phyloP scores from a whole-genome alignment of 257 asterid species.

The Osmanthus fragrans region DNA sequence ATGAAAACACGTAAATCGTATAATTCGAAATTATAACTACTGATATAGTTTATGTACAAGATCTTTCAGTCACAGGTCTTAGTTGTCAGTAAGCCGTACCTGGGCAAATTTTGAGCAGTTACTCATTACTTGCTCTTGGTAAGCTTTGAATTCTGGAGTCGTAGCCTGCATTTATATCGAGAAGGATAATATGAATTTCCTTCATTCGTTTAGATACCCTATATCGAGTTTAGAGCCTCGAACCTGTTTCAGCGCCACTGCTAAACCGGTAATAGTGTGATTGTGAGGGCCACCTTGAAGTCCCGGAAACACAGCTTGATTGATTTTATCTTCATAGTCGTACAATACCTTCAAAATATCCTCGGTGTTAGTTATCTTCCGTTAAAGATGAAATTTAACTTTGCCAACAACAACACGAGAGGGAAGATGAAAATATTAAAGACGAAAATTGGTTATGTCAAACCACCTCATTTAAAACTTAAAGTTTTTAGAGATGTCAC shows the following conservation, averaged over 20 bases:
- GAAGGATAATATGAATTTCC: not conserved
- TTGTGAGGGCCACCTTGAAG: conserved; percentile 99
- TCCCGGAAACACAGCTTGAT: conserved; percentile 99
- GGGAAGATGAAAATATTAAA: too few species aligned
- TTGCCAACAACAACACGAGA: too few species aligned
- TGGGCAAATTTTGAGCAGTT: conserved; percentile 58
- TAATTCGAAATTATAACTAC: too few species aligned
- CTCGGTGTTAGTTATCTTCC: not conserved
- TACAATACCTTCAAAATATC: conserved; percentile 67
- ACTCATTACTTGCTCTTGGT: not conserved
- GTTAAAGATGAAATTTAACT: too few species aligned
- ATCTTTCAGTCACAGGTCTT: not conserved
- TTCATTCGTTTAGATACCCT: not conserved
- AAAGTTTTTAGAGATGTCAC: too few species aligned
- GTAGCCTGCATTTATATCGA: not conserved
- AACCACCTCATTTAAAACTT: too few species aligned
- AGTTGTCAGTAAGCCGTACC: conserved; percentile 32
- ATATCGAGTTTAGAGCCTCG: not conserved
- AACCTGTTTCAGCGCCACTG: conserved; percentile 96
- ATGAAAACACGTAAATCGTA: too few species aligned
- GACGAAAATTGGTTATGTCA: too few species aligned
- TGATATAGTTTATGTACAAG: not conserved
- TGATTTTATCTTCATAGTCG: conserved; percentile 90
- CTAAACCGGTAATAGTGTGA: conserved; percentile 94
- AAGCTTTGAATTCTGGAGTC: not conserved